Conservation (phyloP, 2,329 filamentous ascomycete species). For the Venturiaceae sp. region DNA sequence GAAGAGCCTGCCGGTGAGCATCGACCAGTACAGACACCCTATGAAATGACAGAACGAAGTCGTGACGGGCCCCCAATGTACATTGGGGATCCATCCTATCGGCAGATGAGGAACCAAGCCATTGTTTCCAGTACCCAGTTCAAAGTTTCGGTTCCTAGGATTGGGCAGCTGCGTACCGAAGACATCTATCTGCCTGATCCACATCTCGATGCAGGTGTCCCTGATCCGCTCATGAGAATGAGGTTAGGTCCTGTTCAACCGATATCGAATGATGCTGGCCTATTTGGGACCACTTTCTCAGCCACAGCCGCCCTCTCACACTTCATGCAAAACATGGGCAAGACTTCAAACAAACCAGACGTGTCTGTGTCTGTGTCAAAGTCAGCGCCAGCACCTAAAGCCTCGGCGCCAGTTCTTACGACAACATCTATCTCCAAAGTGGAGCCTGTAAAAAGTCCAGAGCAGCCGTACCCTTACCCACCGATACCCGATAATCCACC, state of each 20-base stretch:
- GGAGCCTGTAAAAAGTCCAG: background rate
- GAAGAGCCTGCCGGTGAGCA: background rate
- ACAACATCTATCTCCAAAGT: background rate
- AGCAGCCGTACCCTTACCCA: background rate
- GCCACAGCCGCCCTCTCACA: slow-evolving; percentile 33
- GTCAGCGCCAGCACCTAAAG: background rate
- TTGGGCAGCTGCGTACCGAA: background rate
- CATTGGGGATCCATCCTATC: background rate
- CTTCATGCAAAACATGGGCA: slow-evolving; percentile 33
- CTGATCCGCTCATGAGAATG: background rate
- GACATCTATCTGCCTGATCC: background rate
- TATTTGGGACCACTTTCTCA: slow-evolving; percentile 21
- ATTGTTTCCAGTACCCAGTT: background rate
- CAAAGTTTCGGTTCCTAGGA: background rate
- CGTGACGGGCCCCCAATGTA: background rate
- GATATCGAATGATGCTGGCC: background rate
- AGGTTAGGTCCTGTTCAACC: background rate
- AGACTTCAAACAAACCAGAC: background rate
- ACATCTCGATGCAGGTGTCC: background rate
- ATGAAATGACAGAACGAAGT: background rate
- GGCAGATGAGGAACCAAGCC: background rate
- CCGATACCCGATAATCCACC: slow-evolving; percentile 6
- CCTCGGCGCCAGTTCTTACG: background rate
- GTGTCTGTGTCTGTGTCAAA: background rate
- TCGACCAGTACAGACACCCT: background rate